Evolutionary conservation across 306 rosid genomes (phyloP).

Genomic region (Sesbania bispinosa): DNA sequence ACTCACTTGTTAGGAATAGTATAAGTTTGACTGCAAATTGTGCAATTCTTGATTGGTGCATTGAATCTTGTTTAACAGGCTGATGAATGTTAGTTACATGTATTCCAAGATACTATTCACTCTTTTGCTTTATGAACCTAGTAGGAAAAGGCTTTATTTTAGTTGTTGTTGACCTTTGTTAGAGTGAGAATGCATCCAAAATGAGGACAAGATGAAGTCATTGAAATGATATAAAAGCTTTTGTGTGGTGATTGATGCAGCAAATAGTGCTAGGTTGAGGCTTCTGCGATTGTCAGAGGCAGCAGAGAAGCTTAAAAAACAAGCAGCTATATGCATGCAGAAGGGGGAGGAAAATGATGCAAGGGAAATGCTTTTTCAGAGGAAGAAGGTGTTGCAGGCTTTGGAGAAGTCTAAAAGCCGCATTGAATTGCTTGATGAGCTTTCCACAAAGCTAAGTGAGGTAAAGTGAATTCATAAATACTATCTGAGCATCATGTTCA

Average conservation of each 20-base stretch:
- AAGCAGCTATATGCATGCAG: constrained; percentile 68
- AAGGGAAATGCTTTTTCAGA: constrained; percentile 76
- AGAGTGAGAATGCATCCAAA: background rate
- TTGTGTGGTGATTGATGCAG: constrained; percentile 40
- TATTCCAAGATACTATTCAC: background rate
- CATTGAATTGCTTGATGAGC: constrained; percentile 76
- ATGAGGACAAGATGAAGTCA: background rate
- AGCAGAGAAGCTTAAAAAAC: constrained; percentile 84
- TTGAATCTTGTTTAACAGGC: background rate
- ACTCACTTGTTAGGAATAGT: too few relatives aligned
- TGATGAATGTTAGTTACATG: background rate
- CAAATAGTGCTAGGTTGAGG: constrained; percentile 79
- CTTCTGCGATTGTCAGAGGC: constrained; percentile 85
- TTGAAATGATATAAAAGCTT: constrained; percentile 13
- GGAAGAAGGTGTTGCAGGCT: constrained; percentile 87
- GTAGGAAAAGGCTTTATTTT: background rate
- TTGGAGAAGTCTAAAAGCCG: constrained; percentile 79
- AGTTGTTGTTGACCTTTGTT: background rate
- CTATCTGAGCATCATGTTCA: background rate
- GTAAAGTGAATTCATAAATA: constrained; percentile 36
- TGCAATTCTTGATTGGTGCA: background rate
- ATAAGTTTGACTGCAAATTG: background rate
- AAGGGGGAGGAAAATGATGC: constrained; percentile 77
- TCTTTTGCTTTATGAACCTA: background rate
- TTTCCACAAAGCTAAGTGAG: constrained; percentile 71